A percentile compares a stretch with the other conserved stretches of the same genome.
phyloP scores from a whole-genome alignment of 257 asterid species.

The Nicotiana obtusifolia region DNA sequence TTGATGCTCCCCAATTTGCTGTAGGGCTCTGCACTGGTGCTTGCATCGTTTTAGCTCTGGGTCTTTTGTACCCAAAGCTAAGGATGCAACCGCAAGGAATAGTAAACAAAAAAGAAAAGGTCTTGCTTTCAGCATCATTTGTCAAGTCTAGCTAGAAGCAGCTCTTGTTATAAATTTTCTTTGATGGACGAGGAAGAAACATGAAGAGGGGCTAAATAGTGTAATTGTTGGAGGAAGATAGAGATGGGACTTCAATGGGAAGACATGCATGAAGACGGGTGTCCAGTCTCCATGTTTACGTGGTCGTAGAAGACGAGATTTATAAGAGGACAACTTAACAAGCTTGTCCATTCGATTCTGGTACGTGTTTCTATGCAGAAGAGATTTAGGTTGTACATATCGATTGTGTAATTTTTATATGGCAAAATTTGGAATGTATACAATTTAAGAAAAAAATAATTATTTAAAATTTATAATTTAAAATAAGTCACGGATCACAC shows the following conservation, averaged over 20 bases:
- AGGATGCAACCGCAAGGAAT: constrained; percentile 22
- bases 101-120: constrained; percentile 11
- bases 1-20: constrained; percentile 5
- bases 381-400: too few species aligned
- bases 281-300: constrained; percentile 28
- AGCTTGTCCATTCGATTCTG: neutral
- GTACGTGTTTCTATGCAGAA: neutral
- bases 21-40: constrained; percentile 22
- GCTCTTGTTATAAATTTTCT: neutral
- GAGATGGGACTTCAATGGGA: neutral
- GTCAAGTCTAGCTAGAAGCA: too few species aligned
- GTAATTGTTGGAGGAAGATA: neutral
- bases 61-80: constrained; percentile 16
- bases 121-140: neutral
- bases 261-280: constrained; percentile 40
- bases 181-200: neutral
- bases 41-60: constrained; percentile 33
- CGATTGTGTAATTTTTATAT: too few species aligned
- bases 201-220: neutral
- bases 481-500: too few species aligned
- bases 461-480: too few species aligned
- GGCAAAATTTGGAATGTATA: too few species aligned
- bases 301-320: neutral
- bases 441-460: too few species aligned
- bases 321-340: neutral